Evolutionary conservation across 2,329 filamentous ascomycete species (phyloP).

Genomic region (Onygenales sp.): DNA sequence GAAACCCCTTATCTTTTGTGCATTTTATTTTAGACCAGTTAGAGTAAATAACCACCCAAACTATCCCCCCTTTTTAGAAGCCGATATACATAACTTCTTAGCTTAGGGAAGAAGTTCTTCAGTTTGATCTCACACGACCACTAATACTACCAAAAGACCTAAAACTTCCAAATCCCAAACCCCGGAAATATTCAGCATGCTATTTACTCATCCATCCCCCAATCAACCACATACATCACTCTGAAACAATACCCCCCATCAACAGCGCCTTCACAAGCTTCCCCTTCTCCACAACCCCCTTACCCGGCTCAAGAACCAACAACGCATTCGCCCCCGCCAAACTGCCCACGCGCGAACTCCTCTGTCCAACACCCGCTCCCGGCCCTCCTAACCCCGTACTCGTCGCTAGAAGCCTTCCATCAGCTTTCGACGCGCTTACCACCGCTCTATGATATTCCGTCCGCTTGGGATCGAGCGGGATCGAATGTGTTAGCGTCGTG

Average conservation of each 20-base stretch:
- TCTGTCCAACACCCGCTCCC: conserved; percentile 43
- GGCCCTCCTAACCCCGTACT: conserved; percentile 62
- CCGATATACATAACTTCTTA: too few species aligned
- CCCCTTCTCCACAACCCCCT: conserved; percentile 57
- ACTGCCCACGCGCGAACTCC: conserved; percentile 83
- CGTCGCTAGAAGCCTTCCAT: conserved; percentile 61
- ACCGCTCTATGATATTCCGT: conserved; percentile 87
- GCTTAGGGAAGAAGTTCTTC: too few species aligned
- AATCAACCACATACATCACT: neutral
- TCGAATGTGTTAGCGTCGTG: conserved; percentile 62
- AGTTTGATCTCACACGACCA: too few species aligned
- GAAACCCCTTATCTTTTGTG: too few species aligned
- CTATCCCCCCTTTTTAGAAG: too few species aligned
- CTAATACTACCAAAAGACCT: too few species aligned
- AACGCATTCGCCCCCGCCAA: conserved; percentile 81
- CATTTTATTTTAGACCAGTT: too few species aligned
- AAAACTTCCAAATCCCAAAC: too few species aligned
- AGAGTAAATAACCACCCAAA: too few species aligned
- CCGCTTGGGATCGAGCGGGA: conserved; percentile 63
- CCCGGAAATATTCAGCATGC: too few species aligned
- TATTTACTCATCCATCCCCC: neutral
- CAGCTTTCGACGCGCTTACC: conserved; percentile 50
- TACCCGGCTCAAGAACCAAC: conserved; percentile 47
- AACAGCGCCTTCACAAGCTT: conserved; percentile 66
- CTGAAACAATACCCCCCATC: conserved; percentile 48